Conservation (phyloP, 2,329 filamentous ascomycete genomes). For the Epichloe gansuensis region DNA sequence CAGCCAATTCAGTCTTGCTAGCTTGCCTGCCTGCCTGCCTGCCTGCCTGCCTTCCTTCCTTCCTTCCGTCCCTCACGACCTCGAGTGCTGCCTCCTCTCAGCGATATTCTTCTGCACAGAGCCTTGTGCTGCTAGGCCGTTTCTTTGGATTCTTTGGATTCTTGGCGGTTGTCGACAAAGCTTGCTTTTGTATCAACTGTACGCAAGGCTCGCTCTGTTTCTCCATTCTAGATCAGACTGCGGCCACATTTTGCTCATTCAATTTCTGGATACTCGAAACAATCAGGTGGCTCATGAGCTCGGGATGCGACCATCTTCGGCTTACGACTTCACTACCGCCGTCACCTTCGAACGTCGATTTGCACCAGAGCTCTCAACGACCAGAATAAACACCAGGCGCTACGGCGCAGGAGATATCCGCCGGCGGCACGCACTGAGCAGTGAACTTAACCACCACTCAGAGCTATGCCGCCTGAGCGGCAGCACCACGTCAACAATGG, state of each 20-base stretch:
- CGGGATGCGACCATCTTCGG: not conserved
- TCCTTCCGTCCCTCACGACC: not conserved
- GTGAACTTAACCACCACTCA: conserved; percentile 4
- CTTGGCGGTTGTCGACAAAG: not conserved
- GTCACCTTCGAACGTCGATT: not conserved
- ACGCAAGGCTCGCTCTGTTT: not conserved
- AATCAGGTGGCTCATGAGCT: not conserved
- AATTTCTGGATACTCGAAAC: not conserved
- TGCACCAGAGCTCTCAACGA: not conserved
- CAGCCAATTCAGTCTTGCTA: not conserved
- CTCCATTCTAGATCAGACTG: not conserved
- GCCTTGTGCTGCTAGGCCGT: not conserved
- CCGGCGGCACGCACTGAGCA: conserved; percentile 6
- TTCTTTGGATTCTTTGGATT: not conserved
- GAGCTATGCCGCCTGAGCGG: conserved; percentile 17
- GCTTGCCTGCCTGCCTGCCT: too few species aligned
- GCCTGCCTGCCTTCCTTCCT: not conserved
- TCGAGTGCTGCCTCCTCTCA: not conserved
- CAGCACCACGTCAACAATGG: conserved; percentile 32
- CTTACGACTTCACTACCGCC: not conserved
- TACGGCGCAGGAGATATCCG: not conserved
- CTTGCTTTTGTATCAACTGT: not conserved
- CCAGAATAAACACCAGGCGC: not conserved
- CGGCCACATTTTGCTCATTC: not conserved
- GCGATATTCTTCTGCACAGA: not conserved